Evolutionary conservation across 441 rosid species (phyloP), one percentile per base, ranked within the genome.

Genomic region (Croton laevigatus): DNA sequence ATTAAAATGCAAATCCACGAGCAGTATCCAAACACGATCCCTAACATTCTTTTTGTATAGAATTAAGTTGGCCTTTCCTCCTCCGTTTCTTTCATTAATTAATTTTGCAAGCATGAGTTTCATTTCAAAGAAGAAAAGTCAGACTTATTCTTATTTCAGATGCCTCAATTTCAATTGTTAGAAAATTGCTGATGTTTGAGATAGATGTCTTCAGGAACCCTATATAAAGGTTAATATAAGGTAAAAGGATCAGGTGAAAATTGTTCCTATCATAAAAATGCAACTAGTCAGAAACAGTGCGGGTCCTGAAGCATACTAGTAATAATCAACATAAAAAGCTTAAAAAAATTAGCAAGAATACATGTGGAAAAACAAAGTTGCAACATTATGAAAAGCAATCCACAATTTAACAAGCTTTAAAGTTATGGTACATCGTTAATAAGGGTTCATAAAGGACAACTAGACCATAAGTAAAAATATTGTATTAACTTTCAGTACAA

Each of bases 401-500:
- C 53, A 13, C 53, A 14, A 49, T 49, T 4, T 1, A 40, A 36
- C 36, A 34, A 34, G 58, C 32, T 59, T 19, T 37, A 5, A 58
- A 70, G 42, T 66, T 72, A 49, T 14, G 19, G 53, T 49, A 49
- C 44, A 40, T 6, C 5, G 52, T 48, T 16, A 14, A 16, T 3
- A 48, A 48, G 52, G 52, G 52, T 16, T 7, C 23, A 52, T 6
- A 53, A 53, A 53, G 57, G n/a, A 53, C 51, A 64, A 36, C 6
- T 49, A 13, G 12, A 53, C 76, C 36, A 52, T 8, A 48, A 55
- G 32, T 4, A 34, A 23, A 6, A 42, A 38, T 73, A 71, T 17
- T 40, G 22, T 23, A 40, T 40, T 42, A 45, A 48, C 32, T 62
- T 27, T 37, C 5, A 58, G 68, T 46, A 74, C 34, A 68, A 68